phyloP scores from a whole-genome alignment of 179 eudicot genomes.

The Actinidia chinensis region DNA sequence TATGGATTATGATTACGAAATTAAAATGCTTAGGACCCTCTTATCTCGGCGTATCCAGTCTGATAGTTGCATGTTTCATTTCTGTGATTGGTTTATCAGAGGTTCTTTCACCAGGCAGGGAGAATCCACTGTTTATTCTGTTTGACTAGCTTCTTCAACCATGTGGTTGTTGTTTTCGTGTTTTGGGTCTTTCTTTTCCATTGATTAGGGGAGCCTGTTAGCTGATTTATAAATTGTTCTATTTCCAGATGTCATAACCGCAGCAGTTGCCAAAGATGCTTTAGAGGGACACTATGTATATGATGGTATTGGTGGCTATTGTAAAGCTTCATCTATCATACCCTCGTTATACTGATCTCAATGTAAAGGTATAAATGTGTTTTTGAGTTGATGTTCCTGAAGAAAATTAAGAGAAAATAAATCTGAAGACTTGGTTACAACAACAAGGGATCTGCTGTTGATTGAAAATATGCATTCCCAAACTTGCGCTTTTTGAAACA shows the following conservation, averaged over 20 bases:
- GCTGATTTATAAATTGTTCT: neutral
- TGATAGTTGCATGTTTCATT: neutral
- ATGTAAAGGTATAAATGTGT: constrained; percentile 65
- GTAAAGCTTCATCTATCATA: constrained; percentile 90
- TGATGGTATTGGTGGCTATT: constrained; percentile 71
- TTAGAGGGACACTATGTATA: constrained; percentile 84
- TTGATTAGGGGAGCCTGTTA: neutral
- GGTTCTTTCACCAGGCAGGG: neutral
- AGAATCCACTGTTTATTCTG: neutral
- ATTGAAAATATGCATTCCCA: constrained; percentile 13
- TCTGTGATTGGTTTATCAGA: neutral
- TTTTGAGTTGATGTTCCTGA: constrained; percentile 26
- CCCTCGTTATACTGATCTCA: constrained; percentile 94
- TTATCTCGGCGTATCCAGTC: neutral
- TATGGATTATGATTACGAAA: neutral
- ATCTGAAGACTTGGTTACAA: constrained; percentile 11
- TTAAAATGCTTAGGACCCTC: neutral
- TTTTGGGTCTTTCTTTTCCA: neutral
- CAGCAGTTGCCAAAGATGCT: constrained; percentile 65
- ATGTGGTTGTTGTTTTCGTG: neutral
- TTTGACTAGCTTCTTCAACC: neutral
- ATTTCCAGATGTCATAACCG: constrained; percentile 54
- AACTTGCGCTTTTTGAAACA: constrained; percentile 37
- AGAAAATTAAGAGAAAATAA: constrained; percentile 11
- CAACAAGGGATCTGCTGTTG: constrained; percentile 4